Evolutionary conservation across 768 basidiomycete genomes (phyloP).

Genomic region (Boletales sp.): DNA sequence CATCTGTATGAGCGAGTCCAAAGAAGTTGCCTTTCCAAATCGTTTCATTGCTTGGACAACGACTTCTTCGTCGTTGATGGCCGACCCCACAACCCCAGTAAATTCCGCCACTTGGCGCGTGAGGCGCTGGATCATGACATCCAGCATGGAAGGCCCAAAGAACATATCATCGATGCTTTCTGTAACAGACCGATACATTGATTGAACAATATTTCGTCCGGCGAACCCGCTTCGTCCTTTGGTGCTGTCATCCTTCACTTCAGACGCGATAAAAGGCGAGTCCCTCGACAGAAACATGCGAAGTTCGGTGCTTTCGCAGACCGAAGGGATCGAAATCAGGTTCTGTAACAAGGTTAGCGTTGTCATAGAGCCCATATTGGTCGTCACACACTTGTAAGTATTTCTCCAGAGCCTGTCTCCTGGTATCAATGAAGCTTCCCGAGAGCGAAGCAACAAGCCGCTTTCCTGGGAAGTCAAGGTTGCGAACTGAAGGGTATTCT

Average conservation of each 20-base stretch:
- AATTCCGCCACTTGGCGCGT: slow-evolving; percentile 88
- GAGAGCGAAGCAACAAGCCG: slow-evolving; percentile 86
- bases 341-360: slow-evolving; percentile 41
- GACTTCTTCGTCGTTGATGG: slow-evolving; percentile 78
- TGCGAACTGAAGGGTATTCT: slow-evolving; percentile 58
- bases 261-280: slow-evolving; percentile 72
- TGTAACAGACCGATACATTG: slow-evolving; percentile 87
- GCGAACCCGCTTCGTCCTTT: slow-evolving; percentile 53
- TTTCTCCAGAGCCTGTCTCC: slow-evolving; percentile 76
- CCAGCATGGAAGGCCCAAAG: slow-evolving; percentile 93
- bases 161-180: slow-evolving; percentile 97
- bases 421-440: slow-evolving; percentile 80
- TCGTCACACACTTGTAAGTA: slow-evolving; percentile 71
- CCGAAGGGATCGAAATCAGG: slow-evolving; percentile 65
- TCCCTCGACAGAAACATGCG: slow-evolving; percentile 84
- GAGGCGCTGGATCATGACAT: slow-evolving; percentile 89
- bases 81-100: slow-evolving; percentile 76
- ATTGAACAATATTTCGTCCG: slow-evolving; percentile 75
- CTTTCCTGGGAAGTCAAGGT: slow-evolving; percentile 90
- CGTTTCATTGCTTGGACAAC: slow-evolving; percentile 76
- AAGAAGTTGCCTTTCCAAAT: slow-evolving; percentile 59
- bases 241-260: slow-evolving; percentile 32
- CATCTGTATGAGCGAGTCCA: slow-evolving; percentile 69
- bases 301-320: slow-evolving; percentile 81
- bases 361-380: too few relatives aligned